Base-by-base conservation (phyloP, 345 rosid genomes). In the Euphorbia peplus region DNA sequence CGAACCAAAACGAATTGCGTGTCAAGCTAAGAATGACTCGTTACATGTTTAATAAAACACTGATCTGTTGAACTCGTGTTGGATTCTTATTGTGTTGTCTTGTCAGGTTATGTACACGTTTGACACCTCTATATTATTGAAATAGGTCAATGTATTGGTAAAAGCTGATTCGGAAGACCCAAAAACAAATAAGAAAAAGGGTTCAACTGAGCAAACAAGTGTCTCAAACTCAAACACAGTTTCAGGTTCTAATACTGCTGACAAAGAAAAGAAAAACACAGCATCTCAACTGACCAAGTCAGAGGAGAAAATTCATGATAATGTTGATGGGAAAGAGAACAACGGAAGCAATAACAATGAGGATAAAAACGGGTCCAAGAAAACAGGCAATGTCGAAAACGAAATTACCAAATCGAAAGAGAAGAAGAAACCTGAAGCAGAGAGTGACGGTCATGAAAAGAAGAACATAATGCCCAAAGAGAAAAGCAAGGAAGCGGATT, bases 71-170 rank as follows among this genome's bases (percentile, higher is more conserved):
- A 32, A 32, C 6, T 32, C 37, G 6, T 32, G 37, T 32, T 6
- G 37, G 6, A 6, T 32, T 32, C 37, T n/a, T n/a, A n/a, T n/a
- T n/a, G 37, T 32, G 37, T 32, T 2, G 37, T 32, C 3, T 32
- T 32, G 37, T 32, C 37, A 6, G 37, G 37, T 32, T 3, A 32
- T 32, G 6, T 32, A 32, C 37, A 32, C 37, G 6, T n/a, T n/a
- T n/a, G n/a, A n/a, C n/a, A n/a, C n/a, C n/a, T n/a, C n/a, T n/a
- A n/a, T n/a, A 47, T 28, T 64, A 35, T 48, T 48, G 63, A 67
- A 72, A 37, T 75, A 84, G 93, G 83, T 53, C 37, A 58, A 73
- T 70, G 77, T 19, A 59, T 70, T 35, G 18, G 72, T 16, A 26
- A 53, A 68, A 10, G 48, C 47, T 67, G 64, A 41, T 8, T 44